These are phyloP conservation scores for Davidsoniella australis DNA, from an alignment of 2,329 filamentous ascomycete genomes.

Conservation along the genomic window DNA sequence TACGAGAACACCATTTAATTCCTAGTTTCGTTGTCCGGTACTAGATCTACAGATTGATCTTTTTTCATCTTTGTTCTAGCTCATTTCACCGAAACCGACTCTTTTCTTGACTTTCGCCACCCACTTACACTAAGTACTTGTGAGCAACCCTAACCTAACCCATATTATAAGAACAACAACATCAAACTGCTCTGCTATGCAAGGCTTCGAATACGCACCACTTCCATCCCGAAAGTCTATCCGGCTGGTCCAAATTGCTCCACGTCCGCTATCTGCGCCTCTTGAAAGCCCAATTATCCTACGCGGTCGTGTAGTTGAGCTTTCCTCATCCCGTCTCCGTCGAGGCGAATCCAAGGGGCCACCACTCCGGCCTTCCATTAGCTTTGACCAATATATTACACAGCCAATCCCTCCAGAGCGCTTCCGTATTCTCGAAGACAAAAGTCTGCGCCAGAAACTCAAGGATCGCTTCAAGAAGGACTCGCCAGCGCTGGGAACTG, in stretches of 20 bases:
- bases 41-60: background rate
- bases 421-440: slow-evolving; percentile 10
- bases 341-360: slow-evolving; percentile 9
- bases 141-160: too few species aligned
- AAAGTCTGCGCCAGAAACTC: slow-evolving; percentile 11
- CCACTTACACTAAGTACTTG: background rate
- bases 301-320: slow-evolving; percentile 9
- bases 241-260: slow-evolving; percentile 11
- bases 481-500: background rate
- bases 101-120: background rate
- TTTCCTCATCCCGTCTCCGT: slow-evolving; percentile 10
- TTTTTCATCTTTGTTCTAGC: background rate
- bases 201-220: slow-evolving; percentile 4
- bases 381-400: slow-evolving; percentile 10
- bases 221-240: slow-evolving; percentile 11
- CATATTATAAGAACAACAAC: too few species aligned
- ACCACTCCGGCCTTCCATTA: slow-evolving; percentile 6
- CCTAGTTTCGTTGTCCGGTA: too few species aligned
- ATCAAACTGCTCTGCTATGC: background rate
- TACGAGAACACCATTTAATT: too few species aligned
- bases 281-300: slow-evolving; percentile 7
- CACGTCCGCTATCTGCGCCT: slow-evolving; percentile 4
- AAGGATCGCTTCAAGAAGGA: slow-evolving; percentile 10
- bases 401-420: slow-evolving; percentile 8
- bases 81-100: background rate